Conservation (phyloP, 805 yeast species). For the Metahyphopichia silvanorum region DNA sequence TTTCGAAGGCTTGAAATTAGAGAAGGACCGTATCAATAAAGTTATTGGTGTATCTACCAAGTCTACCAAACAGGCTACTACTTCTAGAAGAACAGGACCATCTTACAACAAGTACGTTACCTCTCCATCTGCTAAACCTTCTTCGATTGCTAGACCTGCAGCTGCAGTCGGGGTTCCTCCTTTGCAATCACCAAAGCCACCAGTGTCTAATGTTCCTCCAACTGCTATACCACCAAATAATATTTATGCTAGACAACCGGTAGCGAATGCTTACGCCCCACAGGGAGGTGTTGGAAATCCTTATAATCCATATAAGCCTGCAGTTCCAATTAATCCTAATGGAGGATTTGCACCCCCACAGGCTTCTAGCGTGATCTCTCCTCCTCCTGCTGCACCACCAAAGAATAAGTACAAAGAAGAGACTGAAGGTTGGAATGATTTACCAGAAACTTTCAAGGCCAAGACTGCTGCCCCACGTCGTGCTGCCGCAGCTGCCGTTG, state of each 20-base stretch:
- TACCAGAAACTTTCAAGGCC: conserved; percentile 52
- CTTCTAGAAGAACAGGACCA: conserved; percentile 4
- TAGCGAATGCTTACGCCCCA: conserved; percentile 15
- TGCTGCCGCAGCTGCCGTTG: conserved; percentile 39
- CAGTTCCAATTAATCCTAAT: conserved; percentile 2
- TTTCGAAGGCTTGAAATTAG: conserved; percentile 65
- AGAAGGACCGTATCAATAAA: conserved; percentile 73
- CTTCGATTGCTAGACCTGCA: conserved; percentile 12
- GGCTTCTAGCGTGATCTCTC: conserved; percentile 14
- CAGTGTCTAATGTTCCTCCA: conserved; percentile 2
- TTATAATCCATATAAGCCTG: conserved; percentile 19
- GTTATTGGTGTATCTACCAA: conserved; percentile 46
- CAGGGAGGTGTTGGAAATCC: conserved; percentile 14
- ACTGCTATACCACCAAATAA: conserved; percentile 5
- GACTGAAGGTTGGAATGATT: conserved; percentile 71
- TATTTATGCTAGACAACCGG: conserved; percentile 2
- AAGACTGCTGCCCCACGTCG: conserved; percentile 40
- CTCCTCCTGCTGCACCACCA: conserved; percentile 21
- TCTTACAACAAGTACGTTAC: not conserved
- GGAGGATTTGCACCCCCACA: conserved; percentile 4
- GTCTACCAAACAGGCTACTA: conserved; percentile 5
- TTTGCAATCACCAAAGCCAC: conserved; percentile 1
- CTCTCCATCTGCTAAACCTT: conserved; percentile 8
- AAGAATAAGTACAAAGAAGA: conserved; percentile 33
- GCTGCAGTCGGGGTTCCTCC: conserved; percentile 14